Evolutionary conservation across 495 filamentous ascomycete genomes (phyloP), one percentile per base, ranked within the genome.

Genomic region (Diplogelasinospora grovesii): DNA sequence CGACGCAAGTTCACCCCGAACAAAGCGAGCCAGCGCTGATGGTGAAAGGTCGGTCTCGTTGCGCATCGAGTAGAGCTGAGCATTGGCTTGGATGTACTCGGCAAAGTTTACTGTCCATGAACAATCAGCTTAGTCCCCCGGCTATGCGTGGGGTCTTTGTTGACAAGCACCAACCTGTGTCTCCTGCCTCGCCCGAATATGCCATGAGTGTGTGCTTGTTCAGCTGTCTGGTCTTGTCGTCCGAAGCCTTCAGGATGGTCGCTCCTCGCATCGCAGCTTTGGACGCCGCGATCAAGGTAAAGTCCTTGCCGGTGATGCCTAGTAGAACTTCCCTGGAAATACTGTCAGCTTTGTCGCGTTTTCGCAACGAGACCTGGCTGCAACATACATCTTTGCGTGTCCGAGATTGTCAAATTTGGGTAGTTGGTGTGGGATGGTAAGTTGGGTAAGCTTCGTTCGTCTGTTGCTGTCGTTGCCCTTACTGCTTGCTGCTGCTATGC

Each of bases 61-160:
- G 47, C 92, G 88, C 89, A 96, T 99, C 48, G 85, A 86, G 66
- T 99, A 99, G 57, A 99, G 83, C 64, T 90, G 85, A 54, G 93
- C 82, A 60, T 99, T 97, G 49, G 92, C 93, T 78, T 96, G 89
- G 67, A 97, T 89, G 70, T 88, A 97, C 72, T 99, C 92, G 55
- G 92, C 87, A 63, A 99, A 99, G 80, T 99, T 92, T 35, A 97
- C 92, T 94, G 61, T 48, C 30, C 24, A 30, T 24, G 36, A 32
- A n/a, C n/a, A 19, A 43, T 33, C 32, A 45, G 30, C 8, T 49
- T 71, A 53, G 69, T 63, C 54, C 8, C 13, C 21, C 16, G 11
- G 0, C n/a, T n/a, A n/a, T n/a, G n/a, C n/a, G n/a, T n/a, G n/a
- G n/a, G n/a, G n/a, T n/a, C n/a, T n/a, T n/a, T n/a, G n/a, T n/a